Conservation (phyloP, 495 filamentous ascomycete genomes). For the Aspergillus sparsus region DNA sequence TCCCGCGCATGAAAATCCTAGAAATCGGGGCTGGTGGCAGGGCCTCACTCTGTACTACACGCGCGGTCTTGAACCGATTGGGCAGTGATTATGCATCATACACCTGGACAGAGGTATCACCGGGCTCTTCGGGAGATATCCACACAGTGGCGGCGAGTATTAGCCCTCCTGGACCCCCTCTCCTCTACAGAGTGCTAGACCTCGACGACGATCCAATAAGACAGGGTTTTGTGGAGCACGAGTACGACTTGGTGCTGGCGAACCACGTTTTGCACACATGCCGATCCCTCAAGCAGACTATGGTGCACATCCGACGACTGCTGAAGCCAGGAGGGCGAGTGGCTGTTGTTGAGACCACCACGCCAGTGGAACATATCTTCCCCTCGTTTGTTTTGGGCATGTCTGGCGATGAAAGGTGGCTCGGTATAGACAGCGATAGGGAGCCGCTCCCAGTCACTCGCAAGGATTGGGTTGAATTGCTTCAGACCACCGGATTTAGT, state of each 20-base stretch:
- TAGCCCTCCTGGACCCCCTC: too few relatives aligned
- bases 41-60: conserved; percentile 40
- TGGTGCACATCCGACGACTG: conserved; percentile 42
- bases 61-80: conserved; percentile 20
- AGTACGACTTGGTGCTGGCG: conserved; percentile 55
- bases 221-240: conserved; percentile 49
- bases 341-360: conserved; percentile 6
- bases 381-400: neutral
- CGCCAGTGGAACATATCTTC: neutral
- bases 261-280: conserved; percentile 57
- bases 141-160: conserved; percentile 23
- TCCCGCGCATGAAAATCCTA: conserved; percentile 43
- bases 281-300: conserved; percentile 43
- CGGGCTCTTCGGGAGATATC: conserved; percentile 34
- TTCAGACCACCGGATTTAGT: conserved; percentile 9
- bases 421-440: neutral
- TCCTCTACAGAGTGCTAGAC: conserved; percentile 52
- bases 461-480: conserved; percentile 8
- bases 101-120: conserved; percentile 45
- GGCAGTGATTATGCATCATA: conserved; percentile 32
- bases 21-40: conserved; percentile 45
- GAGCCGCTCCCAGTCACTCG: neutral
- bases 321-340: conserved; percentile 30
- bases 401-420: conserved; percentile 17
- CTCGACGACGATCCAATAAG: conserved; percentile 42